phyloP scores from a whole-genome alignment of 768 basidiomycete genomes.

The Lentinula aciculospora region DNA sequence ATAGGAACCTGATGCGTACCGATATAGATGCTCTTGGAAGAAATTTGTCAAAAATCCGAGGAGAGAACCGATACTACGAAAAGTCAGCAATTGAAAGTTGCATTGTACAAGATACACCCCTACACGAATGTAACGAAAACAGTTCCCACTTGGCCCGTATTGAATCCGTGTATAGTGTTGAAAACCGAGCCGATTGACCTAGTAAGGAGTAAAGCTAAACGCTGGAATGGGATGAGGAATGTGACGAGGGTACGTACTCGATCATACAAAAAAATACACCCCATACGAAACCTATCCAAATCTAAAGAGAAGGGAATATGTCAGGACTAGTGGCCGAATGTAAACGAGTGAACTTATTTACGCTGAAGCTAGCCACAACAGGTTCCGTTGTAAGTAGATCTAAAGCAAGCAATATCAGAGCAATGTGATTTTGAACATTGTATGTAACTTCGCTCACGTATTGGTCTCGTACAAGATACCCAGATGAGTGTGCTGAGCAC shows the following conservation, averaged over 20 bases:
- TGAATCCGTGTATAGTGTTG: slow-evolving; percentile 51
- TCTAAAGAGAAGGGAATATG: slow-evolving; percentile 23
- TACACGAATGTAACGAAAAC: slow-evolving; percentile 55
- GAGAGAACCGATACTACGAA: slow-evolving; percentile 45
- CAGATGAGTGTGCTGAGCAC: slow-evolving; percentile 55
- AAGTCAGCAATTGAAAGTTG: too few relatives aligned
- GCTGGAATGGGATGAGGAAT: background rate
- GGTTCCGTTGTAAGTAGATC: slow-evolving; percentile 70
- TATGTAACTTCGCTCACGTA: slow-evolving; percentile 43
- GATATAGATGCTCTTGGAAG: slow-evolving; percentile 46
- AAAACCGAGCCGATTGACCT: slow-evolving; percentile 59
- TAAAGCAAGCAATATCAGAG: slow-evolving; percentile 16
- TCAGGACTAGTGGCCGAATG: background rate
- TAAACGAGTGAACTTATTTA: slow-evolving; percentile 27
- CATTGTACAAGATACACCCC: too few relatives aligned
- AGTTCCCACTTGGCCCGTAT: slow-evolving; percentile 51
- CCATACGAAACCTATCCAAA: slow-evolving; percentile 76
- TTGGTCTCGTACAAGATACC: slow-evolving; percentile 64
- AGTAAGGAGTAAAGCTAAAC: background rate
- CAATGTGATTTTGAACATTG: slow-evolving; percentile 19
- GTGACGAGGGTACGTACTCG: slow-evolving; percentile 30
- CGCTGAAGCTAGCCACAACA: slow-evolving; percentile 67
- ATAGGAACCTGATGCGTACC: slow-evolving; percentile 22
- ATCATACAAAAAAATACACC: slow-evolving; percentile 68
- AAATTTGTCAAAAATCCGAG: slow-evolving; percentile 41